Percentiles rank a stretch among this genome's conserved stretches.
Conservation (phyloP, 345 rosid genomes). For the Pistacia integerrima region DNA sequence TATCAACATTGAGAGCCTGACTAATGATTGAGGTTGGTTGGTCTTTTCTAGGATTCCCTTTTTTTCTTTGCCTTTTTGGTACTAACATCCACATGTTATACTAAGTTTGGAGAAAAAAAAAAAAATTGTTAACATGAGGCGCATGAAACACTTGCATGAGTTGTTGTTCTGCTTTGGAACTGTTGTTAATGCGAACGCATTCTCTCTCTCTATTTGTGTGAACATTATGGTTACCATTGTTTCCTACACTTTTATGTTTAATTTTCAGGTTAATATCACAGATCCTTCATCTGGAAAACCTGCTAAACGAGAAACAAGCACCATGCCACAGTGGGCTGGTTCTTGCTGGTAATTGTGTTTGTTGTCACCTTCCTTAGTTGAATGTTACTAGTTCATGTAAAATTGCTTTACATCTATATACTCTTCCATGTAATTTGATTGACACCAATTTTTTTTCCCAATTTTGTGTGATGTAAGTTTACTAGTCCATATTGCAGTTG, state of each 20-base stretch:
- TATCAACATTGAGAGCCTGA: neutral
- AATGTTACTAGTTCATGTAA: neutral
- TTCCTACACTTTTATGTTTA: neutral
- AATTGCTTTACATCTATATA: neutral
- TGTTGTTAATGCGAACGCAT: neutral
- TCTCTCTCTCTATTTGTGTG: neutral
- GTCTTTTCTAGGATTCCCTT: neutral
- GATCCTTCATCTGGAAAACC: slow-evolving; percentile 74
- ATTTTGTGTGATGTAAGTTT: neutral
- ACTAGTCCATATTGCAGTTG: neutral
- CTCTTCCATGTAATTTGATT: neutral
- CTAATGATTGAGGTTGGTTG: neutral
- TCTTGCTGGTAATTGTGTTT: slow-evolving; percentile 78
- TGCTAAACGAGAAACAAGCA: slow-evolving; percentile 92
- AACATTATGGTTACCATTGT: neutral
- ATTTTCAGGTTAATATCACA: slow-evolving; percentile 58
- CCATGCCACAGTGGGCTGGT: slow-evolving; percentile 99
- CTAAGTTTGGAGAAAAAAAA: neutral
- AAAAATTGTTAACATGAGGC: neutral
- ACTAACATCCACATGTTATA: neutral
- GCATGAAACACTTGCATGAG: neutral
- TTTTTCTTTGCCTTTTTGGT: neutral
- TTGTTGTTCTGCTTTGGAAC: neutral
- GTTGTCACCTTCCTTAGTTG: slow-evolving; percentile 3
- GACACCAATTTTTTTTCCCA: neutral